These are phyloP conservation scores for Phytopythium chamaehyphon DNA, from an alignment of 352 stramenopile genomes.

Conservation along the genomic window DNA sequence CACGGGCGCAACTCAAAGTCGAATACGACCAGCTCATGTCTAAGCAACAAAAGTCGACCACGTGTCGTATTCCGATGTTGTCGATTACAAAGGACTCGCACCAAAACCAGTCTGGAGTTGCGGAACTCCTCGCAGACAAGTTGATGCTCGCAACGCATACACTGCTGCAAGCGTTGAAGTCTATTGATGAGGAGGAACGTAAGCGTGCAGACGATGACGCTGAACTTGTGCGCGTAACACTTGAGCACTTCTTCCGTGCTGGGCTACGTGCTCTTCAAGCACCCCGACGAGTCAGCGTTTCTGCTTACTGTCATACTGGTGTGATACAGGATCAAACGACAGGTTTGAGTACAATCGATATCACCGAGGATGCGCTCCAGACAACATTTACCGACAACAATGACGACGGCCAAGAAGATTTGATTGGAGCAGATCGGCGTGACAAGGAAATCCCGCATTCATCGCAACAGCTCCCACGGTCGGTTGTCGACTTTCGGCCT, in stretches of 20 bases:
- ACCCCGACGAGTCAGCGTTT: conserved; percentile 1
- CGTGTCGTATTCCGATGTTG: neutral
- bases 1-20: neutral
- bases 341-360: neutral
- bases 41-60: conserved; percentile 1
- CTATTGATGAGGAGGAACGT: neutral
- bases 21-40: neutral
- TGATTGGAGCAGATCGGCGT: neutral
- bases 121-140: conserved; percentile 1
- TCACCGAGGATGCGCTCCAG: too few relatives aligned
- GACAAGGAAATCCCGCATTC: neutral
- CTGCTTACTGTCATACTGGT: neutral
- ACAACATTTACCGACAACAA: neutral
- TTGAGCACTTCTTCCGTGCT: conserved; percentile 5
- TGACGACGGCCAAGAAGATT: neutral
- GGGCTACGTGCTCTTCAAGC: conserved; percentile 1
- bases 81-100: neutral
- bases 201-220: conserved; percentile 5
- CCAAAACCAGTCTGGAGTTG: neutral
- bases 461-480: neutral
- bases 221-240: conserved; percentile 1
- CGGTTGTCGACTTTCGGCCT: conserved; percentile 2
- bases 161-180: conserved; percentile 1
- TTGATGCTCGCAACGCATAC: neutral
- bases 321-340: too few relatives aligned